A percentile compares a stretch with the other conserved stretches of the same genome.
These are phyloP conservation scores for Tolypocladium ophioglossoides DNA, from an alignment of 2,329 filamentous ascomycete genomes.

Conservation along the genomic window DNA sequence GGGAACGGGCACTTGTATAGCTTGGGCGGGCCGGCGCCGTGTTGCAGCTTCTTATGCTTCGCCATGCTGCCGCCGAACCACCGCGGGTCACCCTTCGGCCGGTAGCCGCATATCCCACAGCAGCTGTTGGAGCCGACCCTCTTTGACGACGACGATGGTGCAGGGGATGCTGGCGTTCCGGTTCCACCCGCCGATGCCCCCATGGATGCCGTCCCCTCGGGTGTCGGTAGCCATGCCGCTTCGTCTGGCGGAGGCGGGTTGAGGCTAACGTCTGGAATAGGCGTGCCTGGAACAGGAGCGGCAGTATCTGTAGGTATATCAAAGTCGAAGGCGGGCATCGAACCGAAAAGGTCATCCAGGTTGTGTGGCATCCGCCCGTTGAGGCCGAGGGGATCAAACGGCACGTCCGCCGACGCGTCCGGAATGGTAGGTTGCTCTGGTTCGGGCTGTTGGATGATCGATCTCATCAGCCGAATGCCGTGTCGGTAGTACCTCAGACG, in stretches of 20 bases:
- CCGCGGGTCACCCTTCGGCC: slow-evolving; percentile 43
- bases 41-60: slow-evolving; percentile 45
- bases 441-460: slow-evolving; percentile 20
- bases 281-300: not conserved
- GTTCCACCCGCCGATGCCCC: not conserved
- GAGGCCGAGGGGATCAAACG: not conserved
- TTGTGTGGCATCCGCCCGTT: not conserved
- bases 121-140: slow-evolving; percentile 31
- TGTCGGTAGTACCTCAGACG: slow-evolving; percentile 31
- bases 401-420: not conserved
- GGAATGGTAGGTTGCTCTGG: not conserved
- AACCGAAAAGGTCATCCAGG: slow-evolving; percentile 11
- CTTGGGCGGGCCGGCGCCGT: slow-evolving; percentile 35
- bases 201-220: not conserved
- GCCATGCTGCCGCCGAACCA: slow-evolving; percentile 50
- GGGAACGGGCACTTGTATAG: slow-evolving; percentile 44
- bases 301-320: not conserved
- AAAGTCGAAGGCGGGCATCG: slow-evolving; percentile 11
- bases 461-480: slow-evolving; percentile 29
- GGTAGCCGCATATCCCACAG: slow-evolving; percentile 43
- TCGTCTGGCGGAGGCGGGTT: not conserved
- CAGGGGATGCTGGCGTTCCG: not conserved
- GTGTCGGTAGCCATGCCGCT: not conserved
- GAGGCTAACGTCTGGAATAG: slow-evolving; percentile 6
- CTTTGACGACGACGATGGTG: not conserved